A percentile compares a stretch with the other conserved stretches of the same genome.
phyloP scores from a whole-genome alignment of 352 stramenopile species.

The Globisporangium paroecandrum region DNA sequence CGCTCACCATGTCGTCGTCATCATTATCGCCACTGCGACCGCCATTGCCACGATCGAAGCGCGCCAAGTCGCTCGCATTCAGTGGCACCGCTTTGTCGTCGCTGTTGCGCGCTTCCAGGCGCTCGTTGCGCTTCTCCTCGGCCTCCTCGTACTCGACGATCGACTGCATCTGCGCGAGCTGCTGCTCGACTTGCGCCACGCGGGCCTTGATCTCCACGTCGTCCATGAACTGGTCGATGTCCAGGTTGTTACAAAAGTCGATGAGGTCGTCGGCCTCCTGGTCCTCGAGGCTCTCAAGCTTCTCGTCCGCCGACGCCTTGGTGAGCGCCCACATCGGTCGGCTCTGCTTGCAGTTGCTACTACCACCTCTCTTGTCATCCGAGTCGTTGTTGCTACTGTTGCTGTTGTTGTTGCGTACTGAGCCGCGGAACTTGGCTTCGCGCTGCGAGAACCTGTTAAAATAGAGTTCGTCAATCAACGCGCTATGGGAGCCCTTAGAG shows the following conservation, averaged over 20 bases:
- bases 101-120: conserved; percentile 62
- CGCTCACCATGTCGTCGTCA: conserved; percentile 64
- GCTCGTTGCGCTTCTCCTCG: conserved; percentile 78
- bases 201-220: conserved; percentile 86
- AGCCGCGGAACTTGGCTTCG: conserved; percentile 73
- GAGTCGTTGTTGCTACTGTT: conserved; percentile 25
- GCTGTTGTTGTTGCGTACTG: conserved; percentile 41
- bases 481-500: not conserved
- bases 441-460: conserved; percentile 56
- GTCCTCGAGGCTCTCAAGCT: conserved; percentile 68
- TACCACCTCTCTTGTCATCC: not conserved
- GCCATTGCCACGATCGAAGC: conserved; percentile 25
- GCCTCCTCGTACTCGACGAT: conserved; percentile 80
- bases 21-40: conserved; percentile 20
- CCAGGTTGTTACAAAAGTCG: conserved; percentile 90
- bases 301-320: conserved; percentile 78
- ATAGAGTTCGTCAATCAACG: not conserved
- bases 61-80: conserved; percentile 52
- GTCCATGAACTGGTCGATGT: conserved; percentile 94
- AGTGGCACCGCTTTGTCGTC: conserved; percentile 55
- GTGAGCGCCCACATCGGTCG: conserved; percentile 92
- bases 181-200: conserved; percentile 75
- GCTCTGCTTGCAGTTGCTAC: conserved; percentile 13
- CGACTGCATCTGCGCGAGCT: conserved; percentile 86
- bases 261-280: conserved; percentile 90